Conservation (phyloP, 2,329 filamentous ascomycete genomes). For the Botryotinia globosa region DNA sequence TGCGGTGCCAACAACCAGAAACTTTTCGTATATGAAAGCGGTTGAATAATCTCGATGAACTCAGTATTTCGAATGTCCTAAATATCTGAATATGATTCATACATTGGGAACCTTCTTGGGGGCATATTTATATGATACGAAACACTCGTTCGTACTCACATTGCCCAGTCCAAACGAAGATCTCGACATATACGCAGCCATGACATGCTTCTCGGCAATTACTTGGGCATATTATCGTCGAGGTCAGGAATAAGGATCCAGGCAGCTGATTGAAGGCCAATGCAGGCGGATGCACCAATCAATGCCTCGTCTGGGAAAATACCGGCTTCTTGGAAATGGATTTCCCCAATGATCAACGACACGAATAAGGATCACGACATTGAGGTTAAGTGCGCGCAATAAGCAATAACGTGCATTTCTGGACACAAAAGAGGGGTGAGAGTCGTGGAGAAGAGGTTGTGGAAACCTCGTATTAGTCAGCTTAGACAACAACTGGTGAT, state of each 20-base stretch:
- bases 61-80: not conserved
- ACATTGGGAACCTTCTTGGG: not conserved
- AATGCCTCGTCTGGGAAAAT: not conserved
- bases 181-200: not conserved
- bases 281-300: not conserved
- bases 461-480: not conserved
- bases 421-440: not conserved
- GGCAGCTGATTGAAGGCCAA: not conserved
- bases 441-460: not conserved
- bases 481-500: not conserved
- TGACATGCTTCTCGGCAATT: not conserved
- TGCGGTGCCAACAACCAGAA: not conserved
- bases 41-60: not conserved
- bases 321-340: not conserved
- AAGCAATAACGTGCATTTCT: not conserved
- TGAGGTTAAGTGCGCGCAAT: slow-evolving; percentile 4
- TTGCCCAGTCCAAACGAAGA: not conserved
- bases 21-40: not conserved
- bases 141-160: not conserved
- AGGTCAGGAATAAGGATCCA: not conserved
- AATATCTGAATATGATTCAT: not conserved
- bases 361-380: not conserved
- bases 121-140: not conserved
- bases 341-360: not conserved
- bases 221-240: not conserved